Conservation (phyloP, 306 rosid species). For the Cucurbita pepo region DNA sequence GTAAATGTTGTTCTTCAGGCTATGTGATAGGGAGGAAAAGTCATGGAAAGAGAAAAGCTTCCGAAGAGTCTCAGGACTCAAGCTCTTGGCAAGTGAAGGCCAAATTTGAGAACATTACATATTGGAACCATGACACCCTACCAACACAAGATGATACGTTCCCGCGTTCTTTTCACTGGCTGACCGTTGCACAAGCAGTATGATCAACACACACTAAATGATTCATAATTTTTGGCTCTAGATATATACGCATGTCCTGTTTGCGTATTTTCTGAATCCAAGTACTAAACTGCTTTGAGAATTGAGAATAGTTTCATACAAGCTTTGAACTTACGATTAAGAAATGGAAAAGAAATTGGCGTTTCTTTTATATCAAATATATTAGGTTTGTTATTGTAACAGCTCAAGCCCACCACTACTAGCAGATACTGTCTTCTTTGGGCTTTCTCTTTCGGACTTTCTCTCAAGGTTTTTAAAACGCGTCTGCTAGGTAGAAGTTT, state of each 20-base stretch:
- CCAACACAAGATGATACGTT: slow-evolving; percentile 56
- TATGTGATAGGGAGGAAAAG: slow-evolving; percentile 42
- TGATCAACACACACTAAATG: slow-evolving; percentile 1
- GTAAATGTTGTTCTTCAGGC: slow-evolving; percentile 27
- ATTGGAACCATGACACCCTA: slow-evolving; percentile 69
- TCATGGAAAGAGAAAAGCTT: slow-evolving; percentile 19
- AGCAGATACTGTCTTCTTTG: too few species aligned
- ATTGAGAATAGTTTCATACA: background rate
- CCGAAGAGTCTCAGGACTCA: slow-evolving; percentile 13
- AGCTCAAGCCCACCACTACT: too few species aligned
- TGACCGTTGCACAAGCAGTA: slow-evolving; percentile 60
- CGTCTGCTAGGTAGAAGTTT: too few species aligned
- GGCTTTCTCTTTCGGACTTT: too few species aligned
- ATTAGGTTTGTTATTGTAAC: background rate
- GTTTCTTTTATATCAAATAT: background rate
- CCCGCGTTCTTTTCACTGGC: slow-evolving; percentile 71
- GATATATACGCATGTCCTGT: background rate
- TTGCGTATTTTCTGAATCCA: background rate
- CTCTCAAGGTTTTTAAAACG: too few species aligned
- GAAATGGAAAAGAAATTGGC: background rate
- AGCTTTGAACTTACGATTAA: background rate
- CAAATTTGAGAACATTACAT: slow-evolving; percentile 39
- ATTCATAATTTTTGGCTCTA: background rate
- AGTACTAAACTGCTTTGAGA: background rate
- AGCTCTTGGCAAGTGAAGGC: slow-evolving; percentile 45